Conservation (phyloP, 768 basidiomycete species). For the Pulveroboletus frians region DNA sequence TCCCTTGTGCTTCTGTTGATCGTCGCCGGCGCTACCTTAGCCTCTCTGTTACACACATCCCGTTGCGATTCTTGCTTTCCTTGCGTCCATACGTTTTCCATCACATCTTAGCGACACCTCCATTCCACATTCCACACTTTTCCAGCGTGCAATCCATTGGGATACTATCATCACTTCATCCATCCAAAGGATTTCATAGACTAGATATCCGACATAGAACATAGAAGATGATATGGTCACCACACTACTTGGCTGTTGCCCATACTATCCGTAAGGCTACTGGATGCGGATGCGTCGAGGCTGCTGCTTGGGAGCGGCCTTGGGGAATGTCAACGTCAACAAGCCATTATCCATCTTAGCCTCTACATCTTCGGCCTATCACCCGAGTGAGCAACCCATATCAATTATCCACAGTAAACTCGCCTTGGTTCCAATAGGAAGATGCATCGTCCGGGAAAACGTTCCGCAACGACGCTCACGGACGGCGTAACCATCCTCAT, state of each 20-base stretch:
- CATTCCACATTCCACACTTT: neutral
- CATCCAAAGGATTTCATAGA: no score
- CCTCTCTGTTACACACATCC: no score
- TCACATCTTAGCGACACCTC: neutral
- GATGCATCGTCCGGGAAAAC: constrained; percentile 44
- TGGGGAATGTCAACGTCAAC: constrained; percentile 43
- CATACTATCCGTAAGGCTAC: no score
- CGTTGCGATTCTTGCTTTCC: neutral
- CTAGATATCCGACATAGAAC: no score
- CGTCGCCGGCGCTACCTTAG: neutral
- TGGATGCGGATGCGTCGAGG: constrained; percentile 33
- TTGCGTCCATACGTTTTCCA: neutral
- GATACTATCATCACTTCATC: no score
- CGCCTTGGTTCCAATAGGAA: constrained; percentile 42
- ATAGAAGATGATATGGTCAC: no score
- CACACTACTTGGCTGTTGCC: no score
- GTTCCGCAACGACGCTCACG: constrained; percentile 41
- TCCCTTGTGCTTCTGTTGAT: neutral
- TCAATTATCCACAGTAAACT: neutral
- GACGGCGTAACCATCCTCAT: constrained; percentile 38
- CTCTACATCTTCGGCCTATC: constrained; percentile 40
- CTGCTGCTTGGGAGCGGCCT: constrained; percentile 16
- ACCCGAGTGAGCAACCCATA: neutral
- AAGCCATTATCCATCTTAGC: constrained; percentile 44
- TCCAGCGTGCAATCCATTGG: no score